Conservation (phyloP, 2,329 filamentous ascomycete genomes). For the Diplocarpon mali region DNA sequence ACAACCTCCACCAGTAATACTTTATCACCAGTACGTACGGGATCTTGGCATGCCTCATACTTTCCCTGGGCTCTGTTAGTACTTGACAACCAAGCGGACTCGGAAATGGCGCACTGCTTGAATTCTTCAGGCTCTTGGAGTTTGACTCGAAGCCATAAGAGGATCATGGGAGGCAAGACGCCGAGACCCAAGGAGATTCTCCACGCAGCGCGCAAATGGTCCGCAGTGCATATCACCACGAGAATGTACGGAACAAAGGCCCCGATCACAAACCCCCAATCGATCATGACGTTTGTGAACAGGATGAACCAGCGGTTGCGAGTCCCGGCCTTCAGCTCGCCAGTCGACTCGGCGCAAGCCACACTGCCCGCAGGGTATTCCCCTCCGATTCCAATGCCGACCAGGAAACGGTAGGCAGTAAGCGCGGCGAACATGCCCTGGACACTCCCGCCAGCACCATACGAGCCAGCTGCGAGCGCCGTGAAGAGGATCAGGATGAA, state of each 20-base stretch:
- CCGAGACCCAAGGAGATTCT: constrained; percentile 70
- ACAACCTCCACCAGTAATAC: constrained; percentile 66
- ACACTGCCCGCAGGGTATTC: constrained; percentile 80
- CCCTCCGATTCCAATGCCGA: constrained; percentile 68
- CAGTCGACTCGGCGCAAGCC: constrained; percentile 71
- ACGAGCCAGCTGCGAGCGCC: constrained; percentile 65
- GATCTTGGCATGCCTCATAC: constrained; percentile 33
- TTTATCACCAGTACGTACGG: constrained; percentile 44
- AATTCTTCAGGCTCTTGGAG: constrained; percentile 73
- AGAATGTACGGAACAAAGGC: constrained; percentile 65
- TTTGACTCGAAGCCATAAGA: constrained; percentile 61
- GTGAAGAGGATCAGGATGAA: constrained; percentile 79
- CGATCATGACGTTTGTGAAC: constrained; percentile 83
- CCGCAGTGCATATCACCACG: constrained; percentile 39
- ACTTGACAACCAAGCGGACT: not conserved
- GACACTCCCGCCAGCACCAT: constrained; percentile 57
- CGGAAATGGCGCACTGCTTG: constrained; percentile 28
- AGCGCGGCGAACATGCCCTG: constrained; percentile 67
- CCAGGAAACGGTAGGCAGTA: constrained; percentile 75
- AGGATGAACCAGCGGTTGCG: constrained; percentile 88
- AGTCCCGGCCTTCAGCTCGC: constrained; percentile 67
- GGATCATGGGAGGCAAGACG: constrained; percentile 61
- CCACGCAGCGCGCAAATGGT: constrained; percentile 67
- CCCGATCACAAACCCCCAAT: constrained; percentile 64
- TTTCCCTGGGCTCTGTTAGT: constrained; percentile 20